Conservation (phyloP, 2,329 filamentous ascomycete species). For the Beauveria bassiana region DNA sequence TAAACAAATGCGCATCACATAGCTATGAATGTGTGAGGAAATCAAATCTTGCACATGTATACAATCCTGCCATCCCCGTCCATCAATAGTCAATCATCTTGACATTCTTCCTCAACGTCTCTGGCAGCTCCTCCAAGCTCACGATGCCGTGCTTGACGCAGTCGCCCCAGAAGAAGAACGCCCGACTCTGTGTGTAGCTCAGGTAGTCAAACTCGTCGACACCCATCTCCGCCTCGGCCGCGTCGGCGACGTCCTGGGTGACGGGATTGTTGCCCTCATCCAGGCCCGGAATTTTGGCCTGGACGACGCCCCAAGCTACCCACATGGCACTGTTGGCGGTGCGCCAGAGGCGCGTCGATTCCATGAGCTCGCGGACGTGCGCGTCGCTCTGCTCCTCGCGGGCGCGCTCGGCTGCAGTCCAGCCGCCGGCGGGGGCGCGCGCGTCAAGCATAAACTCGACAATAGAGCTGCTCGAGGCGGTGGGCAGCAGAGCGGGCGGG, state of each 20-base stretch:
- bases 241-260: conserved; percentile 24
- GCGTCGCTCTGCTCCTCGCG: conserved; percentile 58
- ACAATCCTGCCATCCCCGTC: not conserved
- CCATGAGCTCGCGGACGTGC: conserved; percentile 62
- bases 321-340: conserved; percentile 82
- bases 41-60: not conserved
- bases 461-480: conserved; percentile 42
- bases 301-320: conserved; percentile 94
- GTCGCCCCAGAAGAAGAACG: conserved; percentile 93
- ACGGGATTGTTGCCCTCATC: conserved; percentile 35
- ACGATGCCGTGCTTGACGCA: conserved; percentile 70
- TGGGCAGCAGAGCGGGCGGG: conserved; percentile 28
- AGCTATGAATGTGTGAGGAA: not conserved
- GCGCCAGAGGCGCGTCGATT: conserved; percentile 79
- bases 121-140: conserved; percentile 66
- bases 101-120: conserved; percentile 52
- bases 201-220: conserved; percentile 89
- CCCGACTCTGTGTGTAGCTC: conserved; percentile 81
- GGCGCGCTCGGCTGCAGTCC: conserved; percentile 45
- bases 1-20: not conserved
- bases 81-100: conserved; percentile 61
- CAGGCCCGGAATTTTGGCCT: conserved; percentile 77
- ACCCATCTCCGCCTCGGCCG: conserved; percentile 41
- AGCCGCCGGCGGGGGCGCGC: conserved; percentile 47
- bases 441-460: conserved; percentile 76